Conservation (phyloP, 305 asterid genomes). For the Solanum hybrid region DNA sequence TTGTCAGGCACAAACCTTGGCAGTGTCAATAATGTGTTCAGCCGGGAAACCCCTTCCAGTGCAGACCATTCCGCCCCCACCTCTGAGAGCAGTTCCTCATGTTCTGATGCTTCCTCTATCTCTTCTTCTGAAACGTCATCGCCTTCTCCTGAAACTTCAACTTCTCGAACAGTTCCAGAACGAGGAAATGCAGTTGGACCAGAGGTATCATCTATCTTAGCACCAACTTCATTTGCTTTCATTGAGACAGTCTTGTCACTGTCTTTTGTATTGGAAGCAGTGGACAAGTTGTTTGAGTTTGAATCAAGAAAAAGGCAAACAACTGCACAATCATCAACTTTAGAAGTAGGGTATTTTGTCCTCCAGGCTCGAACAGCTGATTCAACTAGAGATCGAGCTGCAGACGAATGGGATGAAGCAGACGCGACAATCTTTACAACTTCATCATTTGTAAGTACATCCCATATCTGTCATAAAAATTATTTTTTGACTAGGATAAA, state of each 20-base stretch:
- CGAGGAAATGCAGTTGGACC: background rate
- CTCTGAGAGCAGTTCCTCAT: constrained; percentile 21
- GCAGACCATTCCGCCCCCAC: constrained; percentile 60
- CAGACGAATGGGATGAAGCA: constrained; percentile 35
- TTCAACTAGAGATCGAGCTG: constrained; percentile 50
- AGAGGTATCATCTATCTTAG: background rate
- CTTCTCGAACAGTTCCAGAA: constrained; percentile 14
- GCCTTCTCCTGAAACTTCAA: constrained; percentile 10
- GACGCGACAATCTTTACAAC: constrained; percentile 53
- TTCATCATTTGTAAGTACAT: constrained; percentile 55
- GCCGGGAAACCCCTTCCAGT: constrained; percentile 72
- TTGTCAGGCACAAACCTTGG: constrained; percentile 60
- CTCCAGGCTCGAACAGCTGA: constrained; percentile 54
- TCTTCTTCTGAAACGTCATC: constrained; percentile 14
- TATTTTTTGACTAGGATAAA: background rate
- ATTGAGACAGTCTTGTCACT: constrained; percentile 14
- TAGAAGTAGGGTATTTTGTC: constrained; percentile 49
- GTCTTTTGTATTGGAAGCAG: constrained; percentile 18
- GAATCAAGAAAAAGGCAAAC: constrained; percentile 61
- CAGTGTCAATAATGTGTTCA: constrained; percentile 59
- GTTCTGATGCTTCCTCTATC: constrained; percentile 13
- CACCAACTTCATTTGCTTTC: constrained; percentile 14
- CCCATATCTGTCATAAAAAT: constrained; percentile 47
- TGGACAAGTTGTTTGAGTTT: constrained; percentile 22
- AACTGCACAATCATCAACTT: constrained; percentile 68